Base-by-base conservation (phyloP, 2,329 filamentous ascomycete genomes). In the Leptographium radiaticola region DNA sequence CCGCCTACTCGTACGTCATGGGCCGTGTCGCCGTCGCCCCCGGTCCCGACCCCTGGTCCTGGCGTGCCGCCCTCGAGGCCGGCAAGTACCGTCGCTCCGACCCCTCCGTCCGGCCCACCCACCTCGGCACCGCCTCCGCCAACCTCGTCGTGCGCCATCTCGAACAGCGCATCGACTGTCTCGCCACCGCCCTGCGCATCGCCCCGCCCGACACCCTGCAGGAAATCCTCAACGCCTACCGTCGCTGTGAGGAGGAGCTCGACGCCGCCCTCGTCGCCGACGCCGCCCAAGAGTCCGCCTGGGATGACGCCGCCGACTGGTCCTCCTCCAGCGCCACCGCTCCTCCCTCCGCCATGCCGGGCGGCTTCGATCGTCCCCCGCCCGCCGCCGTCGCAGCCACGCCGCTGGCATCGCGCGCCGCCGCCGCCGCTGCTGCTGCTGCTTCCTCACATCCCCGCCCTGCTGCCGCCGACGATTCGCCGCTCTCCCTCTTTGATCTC, bases 1-100 rank as follows among this genome's bases (percentile, higher is more conserved):
- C 87, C 0, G 87, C 87, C 12, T 93, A 91, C 65, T 90, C 86
- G 0, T 91, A 87, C 63, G 83, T 90, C 2, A 78, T 88, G 48
- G 89, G 82, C 62, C 79, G 84, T 25, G 72, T 93, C 0, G 73
- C 75, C 9, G 64, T 68, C 10, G 62, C 67, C 33, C 57, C 48
- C 53, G 52, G 44, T 9, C 13, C 18, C 9, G 84, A 89, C 59
- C 76, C 86, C 55, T 84, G 85, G 67, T 85, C 86, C 1, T 93
- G 87, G 87, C 81, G 80, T 56, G 87, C 87, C 8, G 87, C 87
- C 5, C 73, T 91, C 45, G 78, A 84, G 60, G 85, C 87, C n/a
- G 87, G 87, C 16, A 83, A 86, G 56, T 87, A 89, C 65, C 75
- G 80, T 38, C 76, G 77, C 18, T 80, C 75, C 13, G 62, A 70